phyloP scores from a whole-genome alignment of 331 rosid genomes.

The Erythrophleum ivorense region DNA sequence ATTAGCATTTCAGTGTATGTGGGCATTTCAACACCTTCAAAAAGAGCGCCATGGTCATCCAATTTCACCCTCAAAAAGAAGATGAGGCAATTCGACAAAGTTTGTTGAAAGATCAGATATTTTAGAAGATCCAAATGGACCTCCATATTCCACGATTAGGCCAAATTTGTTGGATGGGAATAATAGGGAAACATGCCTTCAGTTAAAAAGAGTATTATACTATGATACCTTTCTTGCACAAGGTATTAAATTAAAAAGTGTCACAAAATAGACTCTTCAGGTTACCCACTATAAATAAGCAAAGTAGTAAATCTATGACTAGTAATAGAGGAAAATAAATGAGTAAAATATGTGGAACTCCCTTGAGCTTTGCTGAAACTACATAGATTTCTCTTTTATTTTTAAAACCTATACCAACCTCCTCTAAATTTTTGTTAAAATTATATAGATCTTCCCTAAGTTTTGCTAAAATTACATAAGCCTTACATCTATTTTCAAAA shows the following conservation, averaged over 20 bases:
- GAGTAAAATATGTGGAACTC: no score
- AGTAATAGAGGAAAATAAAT: neutral
- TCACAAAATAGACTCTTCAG: neutral
- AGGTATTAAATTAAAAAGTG: neutral
- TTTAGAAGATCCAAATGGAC: slow-evolving; percentile 47
- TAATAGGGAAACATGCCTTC: slow-evolving; percentile 52
- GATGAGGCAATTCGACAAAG: slow-evolving; percentile 45
- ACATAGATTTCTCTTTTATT: no score
- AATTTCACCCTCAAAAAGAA: slow-evolving; percentile 54
- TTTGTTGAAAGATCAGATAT: slow-evolving; percentile 48
- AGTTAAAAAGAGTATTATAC: slow-evolving; percentile 38
- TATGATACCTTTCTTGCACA: neutral
- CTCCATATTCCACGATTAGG: slow-evolving; percentile 70
- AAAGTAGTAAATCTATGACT: neutral
- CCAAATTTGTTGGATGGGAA: slow-evolving; percentile 60
- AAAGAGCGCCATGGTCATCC: slow-evolving; percentile 49
- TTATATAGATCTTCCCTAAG: no score
- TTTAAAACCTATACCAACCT: no score
- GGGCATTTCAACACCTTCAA: slow-evolving; percentile 59
- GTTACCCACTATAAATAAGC: neutral
- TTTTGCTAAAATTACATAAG: no score
- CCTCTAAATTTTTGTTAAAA: no score
- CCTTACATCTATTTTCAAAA: no score
- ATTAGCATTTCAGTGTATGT: slow-evolving; percentile 38
- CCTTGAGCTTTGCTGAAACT: no score